A percentile compares a stretch with the other conserved stretches of the same genome.
Evolutionary conservation across 228 moss, liverwort and hornwort genomes (phyloP).

Genomic region (Sphagnum fallax): DNA sequence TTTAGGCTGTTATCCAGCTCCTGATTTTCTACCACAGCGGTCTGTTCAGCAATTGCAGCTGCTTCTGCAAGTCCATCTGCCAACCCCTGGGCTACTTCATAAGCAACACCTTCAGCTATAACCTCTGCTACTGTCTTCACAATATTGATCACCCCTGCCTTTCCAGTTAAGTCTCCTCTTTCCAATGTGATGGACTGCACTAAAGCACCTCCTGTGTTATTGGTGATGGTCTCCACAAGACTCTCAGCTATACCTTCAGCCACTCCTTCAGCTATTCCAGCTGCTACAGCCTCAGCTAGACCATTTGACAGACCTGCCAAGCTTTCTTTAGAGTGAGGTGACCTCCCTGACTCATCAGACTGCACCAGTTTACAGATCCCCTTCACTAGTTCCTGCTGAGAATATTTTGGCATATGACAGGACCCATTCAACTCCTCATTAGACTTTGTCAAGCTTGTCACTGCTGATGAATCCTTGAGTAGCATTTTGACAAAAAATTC

Average conservation of each 20-base stretch:
- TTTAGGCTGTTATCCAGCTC: conserved; percentile 9
- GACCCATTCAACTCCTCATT: too few relatives aligned
- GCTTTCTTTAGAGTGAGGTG: too few relatives aligned
- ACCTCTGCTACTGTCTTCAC: conserved; percentile 50
- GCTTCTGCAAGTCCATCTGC: conserved; percentile 54
- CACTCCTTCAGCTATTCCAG: conserved; percentile 52
- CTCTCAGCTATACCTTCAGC: conserved; percentile 63
- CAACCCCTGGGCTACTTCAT: conserved; percentile 56
- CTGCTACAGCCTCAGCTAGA: conserved; percentile 47
- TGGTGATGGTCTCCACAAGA: conserved; percentile 55
- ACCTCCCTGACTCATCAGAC: too few relatives aligned
- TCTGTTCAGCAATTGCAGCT: conserved; percentile 26
- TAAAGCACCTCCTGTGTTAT: conserved; percentile 38
- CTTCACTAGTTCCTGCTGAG: too few relatives aligned
- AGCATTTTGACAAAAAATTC: too few relatives aligned
- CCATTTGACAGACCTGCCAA: conserved; percentile 6
- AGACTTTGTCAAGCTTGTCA: too few relatives aligned
- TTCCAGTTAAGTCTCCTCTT: conserved; percentile 5
- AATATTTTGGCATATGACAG: too few relatives aligned
- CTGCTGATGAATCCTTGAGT: too few relatives aligned
- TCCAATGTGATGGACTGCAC: conserved; percentile 11
- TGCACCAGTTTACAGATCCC: too few relatives aligned
- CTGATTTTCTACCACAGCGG: conserved; percentile 14
- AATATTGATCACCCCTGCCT: conserved; percentile 37
- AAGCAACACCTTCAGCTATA: conserved; percentile 56